phyloP scores from a whole-genome alignment of 495 filamentous ascomycete genomes.

The Penicilliopsis zonata region DNA sequence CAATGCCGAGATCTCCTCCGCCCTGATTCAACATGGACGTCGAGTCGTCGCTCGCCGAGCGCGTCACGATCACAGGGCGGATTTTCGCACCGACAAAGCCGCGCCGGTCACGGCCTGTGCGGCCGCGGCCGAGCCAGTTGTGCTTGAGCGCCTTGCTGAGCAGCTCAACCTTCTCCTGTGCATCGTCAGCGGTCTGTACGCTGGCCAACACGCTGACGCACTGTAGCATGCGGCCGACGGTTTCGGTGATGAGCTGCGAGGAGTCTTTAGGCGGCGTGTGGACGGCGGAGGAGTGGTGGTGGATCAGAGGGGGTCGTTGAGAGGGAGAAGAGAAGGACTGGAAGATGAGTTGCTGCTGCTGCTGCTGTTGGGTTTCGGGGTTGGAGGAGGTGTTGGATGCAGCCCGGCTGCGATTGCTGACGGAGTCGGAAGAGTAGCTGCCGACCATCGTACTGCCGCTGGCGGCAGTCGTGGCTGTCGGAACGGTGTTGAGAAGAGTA shows the following conservation, averaged over 20 bases:
- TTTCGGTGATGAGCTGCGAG: slow-evolving; percentile 79
- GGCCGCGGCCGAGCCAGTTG: slow-evolving; percentile 87
- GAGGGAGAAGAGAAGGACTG: slow-evolving; percentile 41
- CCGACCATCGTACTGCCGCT: slow-evolving; percentile 33
- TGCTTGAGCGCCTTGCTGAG: slow-evolving; percentile 78
- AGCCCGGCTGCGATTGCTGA: slow-evolving; percentile 51
- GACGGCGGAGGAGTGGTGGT: too few relatives aligned
- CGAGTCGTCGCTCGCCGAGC: slow-evolving; percentile 11
- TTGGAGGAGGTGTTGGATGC: slow-evolving; percentile 76
- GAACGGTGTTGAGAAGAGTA: slow-evolving; percentile 55
- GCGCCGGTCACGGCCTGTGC: slow-evolving; percentile 78
- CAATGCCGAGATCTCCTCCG: slow-evolving; percentile 5
- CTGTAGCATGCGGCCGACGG: slow-evolving; percentile 90
- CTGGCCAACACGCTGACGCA: slow-evolving; percentile 84
- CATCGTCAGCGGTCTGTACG: slow-evolving; percentile 58
- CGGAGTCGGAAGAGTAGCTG: slow-evolving; percentile 36
- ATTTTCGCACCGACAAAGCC: slow-evolving; percentile 72
- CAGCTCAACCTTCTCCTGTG: slow-evolving; percentile 69
- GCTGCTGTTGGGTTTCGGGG: too few relatives aligned
- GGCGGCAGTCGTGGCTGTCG: too few relatives aligned
- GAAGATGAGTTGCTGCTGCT: slow-evolving; percentile 34
- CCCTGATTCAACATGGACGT: too few relatives aligned
- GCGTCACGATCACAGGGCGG: slow-evolving; percentile 23
- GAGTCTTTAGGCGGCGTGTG: slow-evolving; percentile 38
- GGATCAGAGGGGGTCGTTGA: slow-evolving; percentile 30